Evolutionary conservation across 441 rosid genomes (phyloP).

Genomic region (Erodium texanum): DNA sequence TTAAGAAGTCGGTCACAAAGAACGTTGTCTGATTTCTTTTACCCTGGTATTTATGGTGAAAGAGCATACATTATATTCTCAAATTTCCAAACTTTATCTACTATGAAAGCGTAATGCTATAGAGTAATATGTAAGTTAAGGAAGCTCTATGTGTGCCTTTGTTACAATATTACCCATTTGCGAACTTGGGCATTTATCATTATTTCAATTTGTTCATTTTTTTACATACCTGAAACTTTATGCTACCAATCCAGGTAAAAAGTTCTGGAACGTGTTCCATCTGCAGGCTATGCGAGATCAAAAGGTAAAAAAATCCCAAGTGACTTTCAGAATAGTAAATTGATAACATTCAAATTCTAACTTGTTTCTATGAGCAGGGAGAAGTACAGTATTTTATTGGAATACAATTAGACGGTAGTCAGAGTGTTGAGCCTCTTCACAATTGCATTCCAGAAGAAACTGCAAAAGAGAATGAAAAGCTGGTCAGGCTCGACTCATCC

Average conservation of each 20-base stretch:
- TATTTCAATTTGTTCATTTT: too few species aligned
- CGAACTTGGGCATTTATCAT: too few species aligned
- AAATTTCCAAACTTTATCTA: too few species aligned
- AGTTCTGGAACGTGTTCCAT: slow-evolving; percentile 98
- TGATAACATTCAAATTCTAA: neutral
- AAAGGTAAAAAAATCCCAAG: slow-evolving; percentile 42
- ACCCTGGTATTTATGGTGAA: too few species aligned
- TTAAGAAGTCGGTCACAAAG: too few species aligned
- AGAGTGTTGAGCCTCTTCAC: slow-evolving; percentile 70
- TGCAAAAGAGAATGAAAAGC: slow-evolving; percentile 59
- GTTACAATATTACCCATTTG: too few species aligned
- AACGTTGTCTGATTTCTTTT: too few species aligned
- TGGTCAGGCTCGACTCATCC: slow-evolving; percentile 36
- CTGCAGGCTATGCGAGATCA: slow-evolving; percentile 99
- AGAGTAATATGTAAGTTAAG: too few species aligned
- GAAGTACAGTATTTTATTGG: slow-evolving; percentile 98
- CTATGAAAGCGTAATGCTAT: neutral
- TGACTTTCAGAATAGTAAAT: neutral
- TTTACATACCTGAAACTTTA: too few species aligned
- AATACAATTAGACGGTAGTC: slow-evolving; percentile 92
- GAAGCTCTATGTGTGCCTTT: too few species aligned
- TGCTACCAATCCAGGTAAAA: slow-evolving; percentile 73
- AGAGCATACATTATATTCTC: too few species aligned
- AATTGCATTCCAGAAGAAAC: slow-evolving; percentile 59
- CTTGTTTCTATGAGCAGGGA: slow-evolving; percentile 41